Evolutionary conservation across 2,329 filamentous ascomycete species (phyloP).

Genomic region (Epichloe amarillans): DNA sequence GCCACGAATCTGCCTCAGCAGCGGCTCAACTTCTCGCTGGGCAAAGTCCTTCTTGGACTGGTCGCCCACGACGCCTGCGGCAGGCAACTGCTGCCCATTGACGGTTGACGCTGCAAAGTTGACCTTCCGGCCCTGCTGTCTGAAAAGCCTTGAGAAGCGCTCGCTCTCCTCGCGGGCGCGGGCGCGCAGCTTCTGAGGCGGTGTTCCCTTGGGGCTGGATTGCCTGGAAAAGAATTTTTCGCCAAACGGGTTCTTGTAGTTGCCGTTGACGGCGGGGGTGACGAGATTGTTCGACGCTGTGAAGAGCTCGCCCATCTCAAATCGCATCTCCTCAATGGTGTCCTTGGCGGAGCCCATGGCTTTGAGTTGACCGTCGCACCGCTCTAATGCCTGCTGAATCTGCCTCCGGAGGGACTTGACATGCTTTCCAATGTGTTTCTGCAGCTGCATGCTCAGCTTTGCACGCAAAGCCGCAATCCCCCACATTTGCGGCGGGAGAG

Average conservation of each 20-base stretch:
- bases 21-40: conserved; percentile 32
- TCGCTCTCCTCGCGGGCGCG: conserved; percentile 39
- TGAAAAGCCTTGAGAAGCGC: conserved; percentile 32
- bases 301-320: conserved; percentile 40
- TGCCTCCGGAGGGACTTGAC: conserved; percentile 36
- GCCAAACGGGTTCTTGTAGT: conserved; percentile 41
- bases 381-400: conserved; percentile 35
- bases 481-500: conserved; percentile 33
- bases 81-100: conserved; percentile 12
- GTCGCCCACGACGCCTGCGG: conserved; percentile 19
- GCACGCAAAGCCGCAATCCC: conserved; percentile 30
- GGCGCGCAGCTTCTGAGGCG: conserved; percentile 36
- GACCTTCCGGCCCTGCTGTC: conserved; percentile 35
- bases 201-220: conserved; percentile 35
- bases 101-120: conserved; percentile 22
- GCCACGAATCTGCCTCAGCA: conserved; percentile 36
- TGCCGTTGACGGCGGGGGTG: conserved; percentile 38
- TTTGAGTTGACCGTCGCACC: conserved; percentile 35
- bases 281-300: conserved; percentile 39
- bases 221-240: conserved; percentile 37
- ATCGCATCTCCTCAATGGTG: conserved; percentile 38
- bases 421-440: conserved; percentile 38
- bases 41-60: conserved; percentile 35
- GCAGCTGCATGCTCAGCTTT: conserved; percentile 36
- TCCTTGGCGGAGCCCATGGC: conserved; percentile 37